Base-by-base conservation (phyloP, 208 protist genomes). In the Leishmania tropica region DNA sequence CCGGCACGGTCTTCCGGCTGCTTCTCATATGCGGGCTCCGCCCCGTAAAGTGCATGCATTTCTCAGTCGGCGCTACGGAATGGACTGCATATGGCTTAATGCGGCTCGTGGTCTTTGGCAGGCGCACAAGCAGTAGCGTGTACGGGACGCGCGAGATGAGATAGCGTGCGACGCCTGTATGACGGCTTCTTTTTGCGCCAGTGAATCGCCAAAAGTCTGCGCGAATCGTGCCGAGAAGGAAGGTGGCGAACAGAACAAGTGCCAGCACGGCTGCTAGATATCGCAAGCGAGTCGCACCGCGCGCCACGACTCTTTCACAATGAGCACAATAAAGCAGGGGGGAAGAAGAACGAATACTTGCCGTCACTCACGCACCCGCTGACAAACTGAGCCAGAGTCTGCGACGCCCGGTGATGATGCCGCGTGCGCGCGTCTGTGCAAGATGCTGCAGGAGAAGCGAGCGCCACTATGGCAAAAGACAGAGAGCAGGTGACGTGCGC, bases 1-100 rank as follows among this genome's bases (percentile, higher is more conserved):
- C 70, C 47, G 11, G 88, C 83, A 4, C 21, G 31, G 79, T 89
- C 85, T 48, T 91, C 83, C 3, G 78, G 54, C 67, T 89, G 88
- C 45, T 80, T 15, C 10, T 24, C 56, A 35, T 91, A 91, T 8
- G 85, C 78, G 51, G 83, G 75, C 64, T 83, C 76, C 15, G 72
- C 76, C 7, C 81, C 83, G 48, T 76, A 76, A 60, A 76, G 72
- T 10, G 68, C 17, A 56, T 81, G 83, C 45, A 88, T 62, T 3
- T 45, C 60, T 78, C 8, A 24, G 47, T 28, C 4, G 28, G 1
- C 2, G n/a, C 31, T 4, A 73, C 13, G 3, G 37, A 17, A 31
- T 13, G 1, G 24, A 73, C 24, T 21, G 7, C 37, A 5, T 73
- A 21, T 1, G 8, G 2, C 6, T 24, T 15, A 24, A 3, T 51